Conservation (phyloP, 371 early-diverging fungal genomes). For the Saksenaea vasiformis region DNA sequence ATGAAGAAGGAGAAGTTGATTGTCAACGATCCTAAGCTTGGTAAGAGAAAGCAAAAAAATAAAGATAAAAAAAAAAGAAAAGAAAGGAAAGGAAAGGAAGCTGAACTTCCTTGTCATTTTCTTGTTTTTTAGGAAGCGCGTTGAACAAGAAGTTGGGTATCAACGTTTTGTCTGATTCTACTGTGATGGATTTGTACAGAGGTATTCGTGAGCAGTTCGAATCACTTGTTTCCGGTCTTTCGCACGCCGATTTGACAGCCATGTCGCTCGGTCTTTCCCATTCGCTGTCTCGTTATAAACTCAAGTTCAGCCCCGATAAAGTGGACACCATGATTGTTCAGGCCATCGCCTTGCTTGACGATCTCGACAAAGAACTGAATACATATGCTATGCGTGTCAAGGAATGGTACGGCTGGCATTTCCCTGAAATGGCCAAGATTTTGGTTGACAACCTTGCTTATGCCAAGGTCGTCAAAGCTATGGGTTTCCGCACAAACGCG, state of each 20-base stretch:
- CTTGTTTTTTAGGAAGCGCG: slow-evolving; percentile 57
- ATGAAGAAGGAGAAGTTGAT: slow-evolving; percentile 90
- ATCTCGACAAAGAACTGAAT: slow-evolving; percentile 96
- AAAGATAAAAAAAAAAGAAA: background rate
- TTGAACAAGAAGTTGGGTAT: slow-evolving; percentile 94
- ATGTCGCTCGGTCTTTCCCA: slow-evolving; percentile 83
- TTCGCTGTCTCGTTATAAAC: slow-evolving; percentile 86
- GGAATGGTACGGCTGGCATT: slow-evolving; percentile 96
- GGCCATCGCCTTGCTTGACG: slow-evolving; percentile 91
- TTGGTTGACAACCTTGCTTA: slow-evolving; percentile 79
- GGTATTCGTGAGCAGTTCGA: slow-evolving; percentile 90
- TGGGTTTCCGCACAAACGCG: slow-evolving; percentile 83
- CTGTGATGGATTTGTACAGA: slow-evolving; percentile 89
- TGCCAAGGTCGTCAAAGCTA: slow-evolving; percentile 69
- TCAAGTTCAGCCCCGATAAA: slow-evolving; percentile 92
- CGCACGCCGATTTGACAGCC: slow-evolving; percentile 79
- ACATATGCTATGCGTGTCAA: slow-evolving; percentile 96
- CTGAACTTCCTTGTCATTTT: background rate
- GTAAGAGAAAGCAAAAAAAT: too few species aligned
- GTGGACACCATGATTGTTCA: slow-evolving; percentile 97
- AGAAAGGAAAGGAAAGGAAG: background rate
- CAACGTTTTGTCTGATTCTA: slow-evolving; percentile 84
- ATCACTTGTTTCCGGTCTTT: slow-evolving; percentile 69
- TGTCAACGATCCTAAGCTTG: slow-evolving; percentile 95
- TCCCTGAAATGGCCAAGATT: slow-evolving; percentile 87